These are phyloP conservation scores for Ajuga chamaepitys DNA, from an alignment of 257 asterid species.

Conservation along the genomic window DNA sequence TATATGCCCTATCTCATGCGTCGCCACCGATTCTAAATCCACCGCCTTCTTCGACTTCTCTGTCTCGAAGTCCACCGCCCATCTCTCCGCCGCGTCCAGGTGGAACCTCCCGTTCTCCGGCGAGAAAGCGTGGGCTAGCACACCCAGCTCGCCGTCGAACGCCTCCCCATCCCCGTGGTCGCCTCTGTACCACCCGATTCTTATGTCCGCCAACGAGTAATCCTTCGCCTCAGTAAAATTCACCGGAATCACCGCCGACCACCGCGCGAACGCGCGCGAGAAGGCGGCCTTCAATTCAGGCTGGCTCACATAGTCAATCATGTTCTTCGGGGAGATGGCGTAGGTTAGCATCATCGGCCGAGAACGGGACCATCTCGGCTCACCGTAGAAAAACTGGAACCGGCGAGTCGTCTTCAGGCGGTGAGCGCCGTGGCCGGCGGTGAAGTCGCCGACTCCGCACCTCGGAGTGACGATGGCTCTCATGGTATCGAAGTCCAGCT, in stretches of 20 bases:
- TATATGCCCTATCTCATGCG: slow-evolving; percentile 88
- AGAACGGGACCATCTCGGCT: slow-evolving; percentile 54
- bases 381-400: slow-evolving; percentile 46
- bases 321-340: slow-evolving; percentile 51
- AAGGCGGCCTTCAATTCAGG: slow-evolving; percentile 36
- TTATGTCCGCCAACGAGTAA: slow-evolving; percentile 52
- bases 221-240: slow-evolving; percentile 52
- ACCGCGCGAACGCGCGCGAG: slow-evolving; percentile 53
- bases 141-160: slow-evolving; percentile 77
- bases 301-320: slow-evolving; percentile 35
- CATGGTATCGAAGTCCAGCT: slow-evolving; percentile 50
- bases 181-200: slow-evolving; percentile 70
- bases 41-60: slow-evolving; percentile 63
- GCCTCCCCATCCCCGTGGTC: slow-evolving; percentile 90
- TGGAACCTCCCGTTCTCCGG: slow-evolving; percentile 90
- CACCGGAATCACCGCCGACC: slow-evolving; percentile 87
- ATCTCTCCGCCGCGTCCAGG: slow-evolving; percentile 66
- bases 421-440: background rate
- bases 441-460: slow-evolving; percentile 56
- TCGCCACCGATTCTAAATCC: slow-evolving; percentile 90
- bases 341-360: slow-evolving; percentile 52
- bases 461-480: slow-evolving; percentile 47
- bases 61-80: slow-evolving; percentile 67
- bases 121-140: slow-evolving; percentile 83
- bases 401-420: slow-evolving; percentile 27